Conservation (phyloP, 116 monocot species). For the Dioscorea cayenensis region DNA sequence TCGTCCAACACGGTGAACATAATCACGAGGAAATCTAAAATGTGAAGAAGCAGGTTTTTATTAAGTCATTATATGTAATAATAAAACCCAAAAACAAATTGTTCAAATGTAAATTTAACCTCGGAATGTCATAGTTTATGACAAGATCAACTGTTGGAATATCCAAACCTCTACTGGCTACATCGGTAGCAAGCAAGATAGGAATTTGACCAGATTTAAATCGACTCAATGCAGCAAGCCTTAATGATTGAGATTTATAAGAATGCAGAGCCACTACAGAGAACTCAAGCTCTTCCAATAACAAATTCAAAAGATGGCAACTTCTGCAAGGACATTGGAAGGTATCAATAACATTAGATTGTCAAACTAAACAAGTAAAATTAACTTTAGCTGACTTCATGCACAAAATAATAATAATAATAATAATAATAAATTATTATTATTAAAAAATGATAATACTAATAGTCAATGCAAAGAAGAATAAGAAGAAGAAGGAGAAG, state of each 20-base stretch:
- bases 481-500: too few species aligned
- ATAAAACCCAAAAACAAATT: not conserved
- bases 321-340: slow-evolving; percentile 30
- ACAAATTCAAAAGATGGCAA: slow-evolving; percentile 69
- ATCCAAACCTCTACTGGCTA: slow-evolving; percentile 90
- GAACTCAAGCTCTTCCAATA: slow-evolving; percentile 81
- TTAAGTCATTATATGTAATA: not conserved
- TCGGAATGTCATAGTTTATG: slow-evolving; percentile 95
- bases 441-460: too few species aligned
- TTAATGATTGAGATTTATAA: slow-evolving; percentile 61
- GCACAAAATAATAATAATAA: too few species aligned
- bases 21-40: slow-evolving; percentile 69
- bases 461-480: too few species aligned
- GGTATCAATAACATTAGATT: not conserved
- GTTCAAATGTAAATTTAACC: slow-evolving; percentile 26
- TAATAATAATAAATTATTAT: too few species aligned
- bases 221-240: slow-evolving; percentile 62
- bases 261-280: slow-evolving; percentile 76
- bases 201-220: slow-evolving; percentile 82
- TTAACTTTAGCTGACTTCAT: too few species aligned
- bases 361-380: not conserved
- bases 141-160: slow-evolving; percentile 97
- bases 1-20: slow-evolving; percentile 94
- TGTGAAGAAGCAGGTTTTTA: not conserved
- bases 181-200: slow-evolving; percentile 87